These are phyloP conservation scores for Mycena galopus DNA, from an alignment of 768 basidiomycete species.

Conservation along the genomic window DNA sequence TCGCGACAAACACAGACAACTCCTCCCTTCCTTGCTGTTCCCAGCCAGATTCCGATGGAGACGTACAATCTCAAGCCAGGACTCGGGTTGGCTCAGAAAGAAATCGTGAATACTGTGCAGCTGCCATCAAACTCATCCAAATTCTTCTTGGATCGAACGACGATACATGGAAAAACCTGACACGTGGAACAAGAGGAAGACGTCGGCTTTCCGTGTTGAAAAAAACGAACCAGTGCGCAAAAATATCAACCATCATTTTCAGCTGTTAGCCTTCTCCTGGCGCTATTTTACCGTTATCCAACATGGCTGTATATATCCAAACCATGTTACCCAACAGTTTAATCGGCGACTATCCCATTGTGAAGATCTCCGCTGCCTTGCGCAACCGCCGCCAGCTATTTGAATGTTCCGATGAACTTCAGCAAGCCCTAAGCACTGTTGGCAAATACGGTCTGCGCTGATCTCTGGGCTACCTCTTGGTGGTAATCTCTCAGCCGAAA, in stretches of 20 bases:
- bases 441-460: not conserved
- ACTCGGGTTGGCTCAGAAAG: not conserved
- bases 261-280: slow-evolving; percentile 4
- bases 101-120: not conserved
- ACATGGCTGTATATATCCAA: not conserved
- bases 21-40: not conserved
- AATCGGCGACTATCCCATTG: not conserved
- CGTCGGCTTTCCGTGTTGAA: not conserved
- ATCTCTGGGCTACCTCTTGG: not conserved
- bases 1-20: slow-evolving; percentile 6
- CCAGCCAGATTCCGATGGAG: not conserved
- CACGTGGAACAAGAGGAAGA: not conserved
- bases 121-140: not conserved
- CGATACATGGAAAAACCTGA: not conserved
- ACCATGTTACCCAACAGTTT: not conserved
- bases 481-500: not conserved
- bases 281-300: not conserved
- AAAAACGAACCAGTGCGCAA: not conserved
- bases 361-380: slow-evolving; percentile 17
- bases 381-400: slow-evolving; percentile 19
- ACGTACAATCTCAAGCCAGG: slow-evolving; percentile 7
- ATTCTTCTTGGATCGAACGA: not conserved
- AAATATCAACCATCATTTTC: not conserved
- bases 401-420: not conserved
- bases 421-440: not conserved